phyloP scores from a whole-genome alignment of 352 stramenopile species.

The Globisporangium radiosum region DNA sequence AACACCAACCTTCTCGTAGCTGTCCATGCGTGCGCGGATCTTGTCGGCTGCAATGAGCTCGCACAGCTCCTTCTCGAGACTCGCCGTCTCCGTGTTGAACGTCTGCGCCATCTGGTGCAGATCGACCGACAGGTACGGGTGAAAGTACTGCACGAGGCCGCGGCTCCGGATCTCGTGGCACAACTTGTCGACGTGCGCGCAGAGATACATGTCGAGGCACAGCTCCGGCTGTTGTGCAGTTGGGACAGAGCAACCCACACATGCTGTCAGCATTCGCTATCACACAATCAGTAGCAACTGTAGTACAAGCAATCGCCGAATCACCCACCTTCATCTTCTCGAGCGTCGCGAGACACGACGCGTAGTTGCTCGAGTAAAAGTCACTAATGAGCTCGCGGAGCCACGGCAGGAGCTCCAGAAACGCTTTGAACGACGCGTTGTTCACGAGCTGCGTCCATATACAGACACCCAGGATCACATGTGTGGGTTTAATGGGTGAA shows the following conservation, averaged over 20 bases:
- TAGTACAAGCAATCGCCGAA: too few relatives aligned
- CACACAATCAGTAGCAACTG: too few relatives aligned
- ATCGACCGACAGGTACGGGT: conserved; percentile 83
- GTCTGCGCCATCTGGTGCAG: conserved; percentile 80
- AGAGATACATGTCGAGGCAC: conserved; percentile 76
- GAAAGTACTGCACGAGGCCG: conserved; percentile 87
- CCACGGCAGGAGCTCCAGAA: conserved; percentile 82
- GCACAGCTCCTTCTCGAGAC: conserved; percentile 76
- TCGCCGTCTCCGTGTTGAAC: conserved; percentile 58
- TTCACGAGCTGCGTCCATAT: conserved; percentile 56
- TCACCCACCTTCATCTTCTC: conserved; percentile 60
- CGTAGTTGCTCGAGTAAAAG: conserved; percentile 87
- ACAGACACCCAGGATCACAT: not conserved
- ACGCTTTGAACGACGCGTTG: conserved; percentile 83
- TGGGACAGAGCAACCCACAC: too few relatives aligned
- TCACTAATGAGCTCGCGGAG: conserved; percentile 84
- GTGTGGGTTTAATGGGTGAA: not conserved
- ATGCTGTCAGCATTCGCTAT: too few relatives aligned
- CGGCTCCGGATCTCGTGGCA: conserved; percentile 79
- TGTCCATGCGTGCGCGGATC: conserved; percentile 82
- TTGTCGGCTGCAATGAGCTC: conserved; percentile 67
- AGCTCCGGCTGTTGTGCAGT: conserved; percentile 40
- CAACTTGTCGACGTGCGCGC: conserved; percentile 62
- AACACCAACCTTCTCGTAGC: conserved; percentile 71
- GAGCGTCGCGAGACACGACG: conserved; percentile 66